Conservation (phyloP, 2,329 filamentous ascomycete species). For the Peltaster fructicola region DNA sequence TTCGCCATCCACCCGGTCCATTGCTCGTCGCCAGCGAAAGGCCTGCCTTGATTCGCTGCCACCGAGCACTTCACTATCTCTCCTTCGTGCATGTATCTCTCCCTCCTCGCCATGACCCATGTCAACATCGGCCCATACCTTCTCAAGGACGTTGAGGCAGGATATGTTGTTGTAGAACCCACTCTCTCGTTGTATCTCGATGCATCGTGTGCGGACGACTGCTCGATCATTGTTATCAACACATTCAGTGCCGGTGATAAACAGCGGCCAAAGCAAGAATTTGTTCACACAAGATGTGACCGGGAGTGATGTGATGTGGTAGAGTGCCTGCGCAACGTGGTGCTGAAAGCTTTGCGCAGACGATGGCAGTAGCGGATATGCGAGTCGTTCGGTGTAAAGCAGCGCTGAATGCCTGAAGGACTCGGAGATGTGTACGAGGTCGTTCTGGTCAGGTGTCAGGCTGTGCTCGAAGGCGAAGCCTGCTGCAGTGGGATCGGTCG, state of each 20-base stretch:
- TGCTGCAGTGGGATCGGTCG: conserved; percentile 13
- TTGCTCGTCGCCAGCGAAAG: conserved; percentile 33
- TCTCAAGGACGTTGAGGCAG: conserved; percentile 69
- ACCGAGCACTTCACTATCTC: conserved; percentile 4
- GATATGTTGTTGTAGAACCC: conserved; percentile 90
- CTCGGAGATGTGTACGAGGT: conserved; percentile 69
- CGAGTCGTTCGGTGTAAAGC: conserved; percentile 76
- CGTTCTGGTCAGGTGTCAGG: conserved; percentile 35
- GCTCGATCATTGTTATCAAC: conserved; percentile 63
- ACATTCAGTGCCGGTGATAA: conserved; percentile 78
- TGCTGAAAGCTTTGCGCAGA: conserved; percentile 64
- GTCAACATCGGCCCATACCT: conserved; percentile 45
- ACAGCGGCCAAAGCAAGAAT: conserved; percentile 84
- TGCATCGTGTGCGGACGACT: conserved; percentile 62
- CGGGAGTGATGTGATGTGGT: conserved; percentile 65
- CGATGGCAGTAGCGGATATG: conserved; percentile 55
- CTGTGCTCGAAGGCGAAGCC: conserved; percentile 16
- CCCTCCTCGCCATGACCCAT: conserved; percentile 10
- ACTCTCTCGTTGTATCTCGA: conserved; percentile 71
- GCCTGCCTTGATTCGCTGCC: conserved; percentile 16
- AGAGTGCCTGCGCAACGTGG: conserved; percentile 64
- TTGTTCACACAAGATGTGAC: conserved; percentile 59
- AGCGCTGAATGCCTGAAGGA: conserved; percentile 80
- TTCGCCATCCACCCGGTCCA: conserved; percentile 32
- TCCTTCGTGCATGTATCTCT: conserved; percentile 12